Percentiles rank a stretch among this genome's conserved stretches.
Conservation (phyloP, 2,329 filamentous ascomycete species). For the Alternaria panax region DNA sequence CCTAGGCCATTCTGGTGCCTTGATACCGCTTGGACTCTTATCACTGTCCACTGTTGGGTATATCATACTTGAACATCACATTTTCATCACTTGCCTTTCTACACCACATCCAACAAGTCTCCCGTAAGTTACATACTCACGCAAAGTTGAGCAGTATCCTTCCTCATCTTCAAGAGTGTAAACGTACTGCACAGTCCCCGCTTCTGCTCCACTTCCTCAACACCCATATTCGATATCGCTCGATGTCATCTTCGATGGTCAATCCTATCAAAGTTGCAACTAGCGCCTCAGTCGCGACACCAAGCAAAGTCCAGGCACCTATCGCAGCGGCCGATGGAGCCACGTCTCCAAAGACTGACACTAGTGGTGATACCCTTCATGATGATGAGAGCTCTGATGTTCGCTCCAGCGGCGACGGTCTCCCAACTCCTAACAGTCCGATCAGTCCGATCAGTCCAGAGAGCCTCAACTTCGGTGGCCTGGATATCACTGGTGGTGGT, state of each 20-base stretch:
- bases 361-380: slow-evolving; percentile 24
- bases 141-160: neutral
- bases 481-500: slow-evolving; percentile 14
- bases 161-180: neutral
- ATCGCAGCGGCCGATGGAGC: neutral
- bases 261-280: neutral
- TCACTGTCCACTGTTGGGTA: neutral
- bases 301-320: neutral
- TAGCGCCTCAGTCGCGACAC: neutral
- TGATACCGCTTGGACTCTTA: neutral
- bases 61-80: neutral
- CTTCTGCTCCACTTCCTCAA: neutral
- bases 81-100: neutral
- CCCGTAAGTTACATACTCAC: neutral
- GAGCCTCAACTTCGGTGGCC: slow-evolving; percentile 19
- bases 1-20: neutral
- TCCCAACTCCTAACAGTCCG: slow-evolving; percentile 14
- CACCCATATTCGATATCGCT: neutral
- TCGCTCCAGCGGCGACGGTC: slow-evolving; percentile 9
- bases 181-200: neutral
- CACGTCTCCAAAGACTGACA: slow-evolving; percentile 12
- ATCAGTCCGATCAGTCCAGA: slow-evolving; percentile 21
- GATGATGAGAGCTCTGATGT: slow-evolving; percentile 15
- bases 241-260: slow-evolving; percentile 12
- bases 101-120: neutral